These are phyloP conservation scores for Warburgia ugandensis DNA, from an alignment of 164 flowering plant species.

Conservation along the genomic window DNA sequence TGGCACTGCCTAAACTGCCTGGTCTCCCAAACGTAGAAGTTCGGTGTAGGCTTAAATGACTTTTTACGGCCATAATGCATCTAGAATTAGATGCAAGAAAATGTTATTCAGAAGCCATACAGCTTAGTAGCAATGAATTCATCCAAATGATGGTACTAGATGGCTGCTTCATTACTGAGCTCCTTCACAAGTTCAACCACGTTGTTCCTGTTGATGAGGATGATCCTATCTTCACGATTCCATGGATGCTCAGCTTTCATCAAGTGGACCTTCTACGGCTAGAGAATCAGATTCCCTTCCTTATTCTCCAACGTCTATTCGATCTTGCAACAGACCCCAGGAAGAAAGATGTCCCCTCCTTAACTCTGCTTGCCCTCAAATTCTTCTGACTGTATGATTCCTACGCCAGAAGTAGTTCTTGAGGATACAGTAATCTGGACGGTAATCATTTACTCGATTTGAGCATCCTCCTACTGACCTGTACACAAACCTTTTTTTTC, in stretches of 20 bases:
- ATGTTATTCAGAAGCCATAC: slow-evolving; percentile 14
- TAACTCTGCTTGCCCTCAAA: not conserved
- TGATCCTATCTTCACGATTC: slow-evolving; percentile 16
- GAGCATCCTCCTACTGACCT: too few relatives aligned
- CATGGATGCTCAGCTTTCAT: slow-evolving; percentile 11
- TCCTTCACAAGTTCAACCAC: slow-evolving; percentile 3
- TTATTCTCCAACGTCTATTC: slow-evolving; percentile 10
- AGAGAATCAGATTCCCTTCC: slow-evolving; percentile 20
- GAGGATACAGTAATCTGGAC: not conserved
- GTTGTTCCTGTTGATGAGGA: not conserved
- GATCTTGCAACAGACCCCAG: slow-evolving; percentile 3
- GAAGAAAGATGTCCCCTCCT: slow-evolving; percentile 9
- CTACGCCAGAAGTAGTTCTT: slow-evolving; percentile 19
- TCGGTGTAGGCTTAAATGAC: slow-evolving; percentile 1
- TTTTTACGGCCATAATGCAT: slow-evolving; percentile 2
- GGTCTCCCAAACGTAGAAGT: too few relatives aligned
- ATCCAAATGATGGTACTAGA: slow-evolving; percentile 18
- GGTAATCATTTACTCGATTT: slow-evolving; percentile 47
- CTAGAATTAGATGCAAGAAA: slow-evolving; percentile 8
- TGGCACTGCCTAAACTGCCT: too few relatives aligned
- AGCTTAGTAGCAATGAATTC: not conserved
- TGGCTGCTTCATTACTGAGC: slow-evolving; percentile 18
- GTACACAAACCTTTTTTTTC: too few relatives aligned
- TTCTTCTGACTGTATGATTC: slow-evolving; percentile 1
- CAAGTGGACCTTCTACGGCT: slow-evolving; percentile 13